Base-by-base conservation (phyloP, 2,329 filamentous ascomycete genomes). In the Aphanocladium album region DNA sequence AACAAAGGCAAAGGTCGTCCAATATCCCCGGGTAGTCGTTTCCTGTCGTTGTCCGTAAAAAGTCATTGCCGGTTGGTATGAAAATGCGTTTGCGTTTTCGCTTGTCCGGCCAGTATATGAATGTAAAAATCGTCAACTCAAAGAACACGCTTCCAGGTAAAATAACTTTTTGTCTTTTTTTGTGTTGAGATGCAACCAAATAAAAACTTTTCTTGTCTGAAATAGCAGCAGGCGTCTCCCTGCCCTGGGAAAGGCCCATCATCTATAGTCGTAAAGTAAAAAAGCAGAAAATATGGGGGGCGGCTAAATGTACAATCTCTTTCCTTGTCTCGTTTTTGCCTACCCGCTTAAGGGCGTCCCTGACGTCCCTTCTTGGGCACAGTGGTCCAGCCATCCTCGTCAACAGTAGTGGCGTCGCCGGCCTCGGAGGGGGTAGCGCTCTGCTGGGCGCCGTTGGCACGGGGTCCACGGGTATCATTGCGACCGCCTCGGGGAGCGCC, bases 381-480 rank as follows among this genome's bases (percentile, higher is more conserved):
- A 27, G 83, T 88, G 64, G 83, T 86, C 85, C 85, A 88, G 65
- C 85, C 85, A 70, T 88, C 85, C 41, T 84, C 84, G 51, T 84
- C 81, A 54, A 77, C 72, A 43, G 76, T 72, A 55, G 76, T 74
- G 39, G 75, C 66, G 41, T 66, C 71, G 41, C 66, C 71, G 33
- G 65, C 68, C 47, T 71, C 68, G 14, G 71, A 67, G 63, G 71
- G 66, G 65, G 73, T 61, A 68, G 73, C 68, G 69, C 74, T 69
- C 64, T 75, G 75, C 67, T 74, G 72, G 53, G 70, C 69, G 61
- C 81, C 80, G 69, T 84, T 84, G 62, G 78, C 69, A 41, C 81
- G 82, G 47, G 76, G 75, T 50, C 75, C 73, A 60, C 80, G 80
- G 60, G 72, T 74, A 39, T 78, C 76, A 59, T 75, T 79, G 66